A percentile compares a stretch with the other conserved stretches of the same genome.
phyloP scores from a whole-genome alignment of 306 rosid genomes.

The Vigna angularis region DNA sequence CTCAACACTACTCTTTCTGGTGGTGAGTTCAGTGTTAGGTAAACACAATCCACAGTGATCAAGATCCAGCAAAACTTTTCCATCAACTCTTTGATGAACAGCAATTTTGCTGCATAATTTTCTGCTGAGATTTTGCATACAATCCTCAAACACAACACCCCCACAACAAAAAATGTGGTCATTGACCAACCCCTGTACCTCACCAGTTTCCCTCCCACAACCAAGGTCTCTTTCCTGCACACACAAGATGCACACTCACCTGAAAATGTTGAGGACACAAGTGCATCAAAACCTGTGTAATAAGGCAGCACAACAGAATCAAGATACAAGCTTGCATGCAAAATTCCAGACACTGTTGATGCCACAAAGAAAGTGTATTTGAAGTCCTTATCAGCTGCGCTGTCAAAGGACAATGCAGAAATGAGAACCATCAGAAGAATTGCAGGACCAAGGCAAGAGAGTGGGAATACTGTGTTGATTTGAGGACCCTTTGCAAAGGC shows the following conservation, averaged over 20 bases:
- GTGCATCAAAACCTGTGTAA: conserved; percentile 84
- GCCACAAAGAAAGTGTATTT: conserved; percentile 74
- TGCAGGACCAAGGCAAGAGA: conserved; percentile 74
- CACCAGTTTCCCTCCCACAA: conserved; percentile 74
- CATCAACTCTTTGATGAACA: conserved; percentile 45
- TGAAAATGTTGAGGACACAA: conserved; percentile 62
- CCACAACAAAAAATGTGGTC: conserved; percentile 76
- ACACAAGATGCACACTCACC: conserved; percentile 87
- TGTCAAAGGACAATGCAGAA: conserved; percentile 74
- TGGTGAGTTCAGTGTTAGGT: conserved; percentile 58
- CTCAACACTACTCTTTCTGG: conserved; percentile 57
- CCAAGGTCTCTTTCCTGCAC: conserved; percentile 69
- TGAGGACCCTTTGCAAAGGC: conserved; percentile 74
- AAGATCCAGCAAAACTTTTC: conserved; percentile 67
- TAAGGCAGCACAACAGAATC: conserved; percentile 80
- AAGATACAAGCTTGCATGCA: conserved; percentile 83
- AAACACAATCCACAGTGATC: conserved; percentile 62
- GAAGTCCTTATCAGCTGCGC: conserved; percentile 55
- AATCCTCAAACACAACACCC: conserved; percentile 69
- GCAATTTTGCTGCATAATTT: conserved; percentile 42
- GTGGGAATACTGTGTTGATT: conserved; percentile 74
- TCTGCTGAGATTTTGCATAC: conserved; percentile 55
- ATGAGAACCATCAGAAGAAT: conserved; percentile 76
- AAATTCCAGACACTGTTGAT: conserved; percentile 81
- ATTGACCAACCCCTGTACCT: conserved; percentile 83